These are phyloP conservation scores for Quercus dentata DNA, from an alignment of 306 rosid genomes.

Conservation along the genomic window DNA sequence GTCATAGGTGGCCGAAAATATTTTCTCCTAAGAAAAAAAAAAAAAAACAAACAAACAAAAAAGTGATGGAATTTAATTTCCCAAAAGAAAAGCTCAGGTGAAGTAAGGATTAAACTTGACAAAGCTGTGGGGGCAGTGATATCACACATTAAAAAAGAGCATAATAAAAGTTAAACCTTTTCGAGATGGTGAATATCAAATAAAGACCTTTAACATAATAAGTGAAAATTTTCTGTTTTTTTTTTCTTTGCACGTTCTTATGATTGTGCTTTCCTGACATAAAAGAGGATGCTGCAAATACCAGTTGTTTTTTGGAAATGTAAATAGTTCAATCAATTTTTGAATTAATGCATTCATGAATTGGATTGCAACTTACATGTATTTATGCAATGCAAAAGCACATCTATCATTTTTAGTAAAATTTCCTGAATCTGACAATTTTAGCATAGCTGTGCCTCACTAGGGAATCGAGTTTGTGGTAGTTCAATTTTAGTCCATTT, in stretches of 20 bases:
- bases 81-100: background rate
- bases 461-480: slow-evolving; percentile 2
- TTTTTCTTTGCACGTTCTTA: slow-evolving; percentile 27
- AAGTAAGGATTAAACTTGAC: background rate
- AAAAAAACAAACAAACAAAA: no score
- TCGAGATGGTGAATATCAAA: slow-evolving; percentile 17
- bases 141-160: background rate
- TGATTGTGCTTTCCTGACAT: slow-evolving; percentile 43
- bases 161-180: slow-evolving; percentile 15
- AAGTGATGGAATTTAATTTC: no score
- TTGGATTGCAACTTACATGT: background rate
- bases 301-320: slow-evolving; percentile 14
- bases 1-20: no score
- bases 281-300: slow-evolving; percentile 22
- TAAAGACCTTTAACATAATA: slow-evolving; percentile 28
- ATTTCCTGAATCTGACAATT: slow-evolving; percentile 4
- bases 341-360: background rate
- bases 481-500: no score
- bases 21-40: no score
- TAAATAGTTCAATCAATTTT: slow-evolving; percentile 14
- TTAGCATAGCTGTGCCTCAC: slow-evolving; percentile 27
- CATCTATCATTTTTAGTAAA: slow-evolving; percentile 27
- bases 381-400: background rate
- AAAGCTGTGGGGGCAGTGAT: background rate
- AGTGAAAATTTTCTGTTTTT: background rate